These are phyloP conservation scores for Daedaleopsis nitida DNA, from an alignment of 768 basidiomycete species.

Conservation along the genomic window DNA sequence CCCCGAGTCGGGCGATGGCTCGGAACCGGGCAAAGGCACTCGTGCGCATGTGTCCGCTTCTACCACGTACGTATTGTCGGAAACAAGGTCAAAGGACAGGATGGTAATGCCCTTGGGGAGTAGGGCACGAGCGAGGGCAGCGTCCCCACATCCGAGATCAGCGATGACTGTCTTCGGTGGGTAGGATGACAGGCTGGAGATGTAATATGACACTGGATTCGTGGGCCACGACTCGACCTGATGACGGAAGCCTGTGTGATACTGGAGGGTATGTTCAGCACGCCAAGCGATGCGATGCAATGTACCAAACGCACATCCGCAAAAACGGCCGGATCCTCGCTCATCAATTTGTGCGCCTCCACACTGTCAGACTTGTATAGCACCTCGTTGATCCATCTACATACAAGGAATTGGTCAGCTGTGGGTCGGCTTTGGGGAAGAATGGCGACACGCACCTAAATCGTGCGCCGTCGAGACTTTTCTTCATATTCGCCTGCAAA, in stretches of 20 bases:
- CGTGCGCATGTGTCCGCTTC: conserved; percentile 86
- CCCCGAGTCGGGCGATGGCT: conserved; percentile 32
- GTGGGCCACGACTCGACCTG: conserved; percentile 94
- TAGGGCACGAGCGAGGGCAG: conserved; percentile 77
- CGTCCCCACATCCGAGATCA: conserved; percentile 96
- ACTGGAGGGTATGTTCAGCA: conserved; percentile 47
- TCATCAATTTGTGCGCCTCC: conserved; percentile 80
- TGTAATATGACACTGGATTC: conserved; percentile 88
- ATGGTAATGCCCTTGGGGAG: conserved; percentile 68
- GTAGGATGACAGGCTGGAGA: conserved; percentile 62
- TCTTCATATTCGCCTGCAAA: conserved; percentile 77
- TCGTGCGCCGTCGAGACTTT: conserved; percentile 81
- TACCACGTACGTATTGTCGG: conserved; percentile 72
- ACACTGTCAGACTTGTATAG: conserved; percentile 86
- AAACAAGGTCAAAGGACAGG: conserved; percentile 80
- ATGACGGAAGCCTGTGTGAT: conserved; percentile 88
- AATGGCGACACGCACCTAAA: conserved; percentile 60
- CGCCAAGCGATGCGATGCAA: neutral
- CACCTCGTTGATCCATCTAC: conserved; percentile 87
- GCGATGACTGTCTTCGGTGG: conserved; percentile 74
- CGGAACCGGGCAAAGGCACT: conserved; percentile 86
- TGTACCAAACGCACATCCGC: conserved; percentile 61
- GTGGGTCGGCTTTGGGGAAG: neutral
- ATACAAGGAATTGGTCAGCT: neutral
- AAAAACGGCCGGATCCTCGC: conserved; percentile 77